Evolutionary conservation across 495 filamentous ascomycete species (phyloP).

Genomic region (Tuber aestivum): DNA sequence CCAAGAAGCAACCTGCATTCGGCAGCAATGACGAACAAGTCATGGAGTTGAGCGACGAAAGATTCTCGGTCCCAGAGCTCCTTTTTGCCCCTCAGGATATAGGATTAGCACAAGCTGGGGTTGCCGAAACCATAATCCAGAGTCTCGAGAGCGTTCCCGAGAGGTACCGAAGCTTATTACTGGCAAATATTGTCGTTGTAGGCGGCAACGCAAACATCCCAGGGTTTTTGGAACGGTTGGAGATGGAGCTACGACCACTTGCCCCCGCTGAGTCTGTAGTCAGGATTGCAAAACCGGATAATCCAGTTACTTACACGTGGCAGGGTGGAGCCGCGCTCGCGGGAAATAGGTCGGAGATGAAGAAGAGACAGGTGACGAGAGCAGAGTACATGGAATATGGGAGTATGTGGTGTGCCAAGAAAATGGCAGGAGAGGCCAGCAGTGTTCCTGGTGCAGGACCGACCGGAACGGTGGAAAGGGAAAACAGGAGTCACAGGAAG

Average conservation of each 20-base stretch:
- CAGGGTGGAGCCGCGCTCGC: slow-evolving; percentile 72
- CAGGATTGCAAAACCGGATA: slow-evolving; percentile 60
- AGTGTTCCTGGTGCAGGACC: slow-evolving; percentile 20
- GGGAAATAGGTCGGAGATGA: slow-evolving; percentile 56
- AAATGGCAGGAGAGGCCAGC: slow-evolving; percentile 53
- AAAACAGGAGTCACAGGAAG: slow-evolving; percentile 38
- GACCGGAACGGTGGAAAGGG: slow-evolving; percentile 22
- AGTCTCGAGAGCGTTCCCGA: slow-evolving; percentile 68
- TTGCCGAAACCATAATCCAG: slow-evolving; percentile 75
- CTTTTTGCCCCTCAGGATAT: slow-evolving; percentile 82
- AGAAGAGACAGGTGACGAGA: slow-evolving; percentile 65
- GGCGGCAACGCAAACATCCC: slow-evolving; percentile 76
- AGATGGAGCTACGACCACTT: slow-evolving; percentile 66
- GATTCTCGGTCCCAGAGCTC: slow-evolving; percentile 85
- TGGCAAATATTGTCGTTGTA: slow-evolving; percentile 82
- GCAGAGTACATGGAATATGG: slow-evolving; percentile 88
- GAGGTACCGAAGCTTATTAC: slow-evolving; percentile 66
- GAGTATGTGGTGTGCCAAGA: slow-evolving; percentile 65
- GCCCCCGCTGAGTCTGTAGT: slow-evolving; percentile 73
- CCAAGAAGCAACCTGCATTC: slow-evolving; percentile 43
- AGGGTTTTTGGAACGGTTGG: slow-evolving; percentile 77
- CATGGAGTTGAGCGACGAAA: slow-evolving; percentile 80
- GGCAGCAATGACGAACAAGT: slow-evolving; percentile 61
- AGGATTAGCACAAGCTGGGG: slow-evolving; percentile 75
- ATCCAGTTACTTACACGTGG: slow-evolving; percentile 82